Conservation (phyloP, 1,284 basidiomycete genomes). For the Spongiforma sp. region DNA sequence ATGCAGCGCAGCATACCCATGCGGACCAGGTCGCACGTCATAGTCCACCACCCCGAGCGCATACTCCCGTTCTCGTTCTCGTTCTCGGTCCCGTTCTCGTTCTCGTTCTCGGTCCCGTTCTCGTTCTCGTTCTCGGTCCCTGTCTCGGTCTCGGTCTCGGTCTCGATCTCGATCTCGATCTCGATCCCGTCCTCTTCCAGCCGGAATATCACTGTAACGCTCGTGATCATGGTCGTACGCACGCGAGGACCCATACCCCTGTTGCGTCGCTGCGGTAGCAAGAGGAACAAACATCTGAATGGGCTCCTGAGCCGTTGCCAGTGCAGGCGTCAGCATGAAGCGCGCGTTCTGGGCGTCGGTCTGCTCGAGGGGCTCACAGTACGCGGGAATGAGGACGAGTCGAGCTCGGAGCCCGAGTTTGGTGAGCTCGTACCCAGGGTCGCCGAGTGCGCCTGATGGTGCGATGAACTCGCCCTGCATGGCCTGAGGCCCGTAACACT, state of each 20-base stretch:
- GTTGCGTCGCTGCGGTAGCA: not conserved
- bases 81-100: not conserved
- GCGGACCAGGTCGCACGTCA: slow-evolving; percentile 26
- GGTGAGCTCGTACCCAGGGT: slow-evolving; percentile 29
- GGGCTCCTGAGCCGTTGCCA: slow-evolving; percentile 24
- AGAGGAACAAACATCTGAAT: slow-evolving; percentile 27
- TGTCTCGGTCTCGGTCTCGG: slow-evolving; percentile 22
- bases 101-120: not conserved
- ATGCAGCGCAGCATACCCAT: slow-evolving; percentile 28
- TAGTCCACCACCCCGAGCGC: slow-evolving; percentile 32
- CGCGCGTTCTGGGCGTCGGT: slow-evolving; percentile 16
- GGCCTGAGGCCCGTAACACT: slow-evolving; percentile 17
- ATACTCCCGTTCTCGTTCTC: slow-evolving; percentile 19
- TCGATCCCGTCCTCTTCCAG: too few relatives aligned
- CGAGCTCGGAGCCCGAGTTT: slow-evolving; percentile 26
- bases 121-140: slow-evolving; percentile 15
- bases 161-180: too few relatives aligned
- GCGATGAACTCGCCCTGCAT: slow-evolving; percentile 14
- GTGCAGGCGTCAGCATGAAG: slow-evolving; percentile 23
- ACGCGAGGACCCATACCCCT: slow-evolving; percentile 6
- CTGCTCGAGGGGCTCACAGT: slow-evolving; percentile 26
- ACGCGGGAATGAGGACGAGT: slow-evolving; percentile 28
- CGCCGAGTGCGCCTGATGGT: slow-evolving; percentile 20
- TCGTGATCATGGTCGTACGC: slow-evolving; percentile 15
- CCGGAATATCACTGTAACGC: too few relatives aligned